These are phyloP conservation scores for Pichia gijzeniarum DNA, from an alignment of 805 yeast genomes.

Conservation along the genomic window DNA sequence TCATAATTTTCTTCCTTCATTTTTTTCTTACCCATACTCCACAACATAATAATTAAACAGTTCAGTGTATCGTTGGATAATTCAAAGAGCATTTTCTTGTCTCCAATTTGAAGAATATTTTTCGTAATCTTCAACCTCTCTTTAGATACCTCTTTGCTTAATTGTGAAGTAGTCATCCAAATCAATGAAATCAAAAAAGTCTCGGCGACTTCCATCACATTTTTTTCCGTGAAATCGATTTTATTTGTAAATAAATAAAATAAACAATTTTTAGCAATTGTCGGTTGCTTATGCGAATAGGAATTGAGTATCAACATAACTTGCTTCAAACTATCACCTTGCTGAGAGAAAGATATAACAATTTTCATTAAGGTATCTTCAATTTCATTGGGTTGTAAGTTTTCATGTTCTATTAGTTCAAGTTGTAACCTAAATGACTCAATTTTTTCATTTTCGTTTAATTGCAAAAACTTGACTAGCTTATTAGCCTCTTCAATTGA, in stretches of 20 bases:
- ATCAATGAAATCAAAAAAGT: conserved; percentile 14
- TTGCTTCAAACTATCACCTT: conserved; percentile 14
- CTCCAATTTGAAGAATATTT: conserved; percentile 23
- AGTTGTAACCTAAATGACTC: conserved; percentile 29
- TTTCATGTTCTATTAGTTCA: conserved; percentile 17
- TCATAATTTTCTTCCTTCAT: conserved; percentile 18
- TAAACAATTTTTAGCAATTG: conserved; percentile 28
- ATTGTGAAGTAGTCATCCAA: conserved; percentile 21
- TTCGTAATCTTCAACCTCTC: conserved; percentile 16
- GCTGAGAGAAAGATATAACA: conserved; percentile 27
- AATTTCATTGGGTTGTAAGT: conserved; percentile 11
- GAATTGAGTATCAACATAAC: conserved; percentile 12
- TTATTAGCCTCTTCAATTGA: conserved; percentile 17
- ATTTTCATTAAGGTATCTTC: conserved; percentile 33
- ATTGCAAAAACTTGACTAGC: conserved; percentile 22
- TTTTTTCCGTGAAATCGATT: conserved; percentile 13
- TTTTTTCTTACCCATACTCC: conserved; percentile 33
- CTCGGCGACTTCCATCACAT: conserved; percentile 6
- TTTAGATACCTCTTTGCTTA: conserved; percentile 12
- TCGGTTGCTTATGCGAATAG: conserved; percentile 19
- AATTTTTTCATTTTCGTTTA: conserved; percentile 23
- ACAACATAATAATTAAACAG: conserved; percentile 31
- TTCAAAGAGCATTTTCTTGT: conserved; percentile 21
- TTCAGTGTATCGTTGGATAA: conserved; percentile 28
- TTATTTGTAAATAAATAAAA: conserved; percentile 32